Evolutionary conservation across 257 asterid genomes (phyloP).

Genomic region (Anisodus acutangulus): DNA sequence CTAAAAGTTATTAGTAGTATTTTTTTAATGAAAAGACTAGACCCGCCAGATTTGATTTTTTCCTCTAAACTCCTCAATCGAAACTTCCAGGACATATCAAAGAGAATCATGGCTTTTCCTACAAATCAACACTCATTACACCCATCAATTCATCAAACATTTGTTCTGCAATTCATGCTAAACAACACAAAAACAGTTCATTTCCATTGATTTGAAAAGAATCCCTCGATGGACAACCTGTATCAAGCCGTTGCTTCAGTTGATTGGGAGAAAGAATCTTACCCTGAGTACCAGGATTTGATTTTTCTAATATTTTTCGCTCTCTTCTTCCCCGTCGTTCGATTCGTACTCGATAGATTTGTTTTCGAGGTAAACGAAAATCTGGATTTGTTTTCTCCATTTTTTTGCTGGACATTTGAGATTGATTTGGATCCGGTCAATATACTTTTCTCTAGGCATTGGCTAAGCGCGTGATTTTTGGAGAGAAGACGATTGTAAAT

Average conservation of each 20-base stretch:
- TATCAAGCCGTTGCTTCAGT: neutral
- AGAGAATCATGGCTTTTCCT: neutral
- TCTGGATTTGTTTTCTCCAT: too few species aligned
- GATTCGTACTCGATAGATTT: constrained; percentile 37
- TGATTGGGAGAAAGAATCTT: constrained; percentile 36
- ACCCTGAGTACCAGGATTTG: constrained; percentile 36
- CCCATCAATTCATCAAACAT: neutral
- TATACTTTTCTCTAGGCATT: constrained; percentile 32
- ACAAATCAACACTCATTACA: neutral
- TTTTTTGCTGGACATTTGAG: neutral
- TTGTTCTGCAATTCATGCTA: neutral
- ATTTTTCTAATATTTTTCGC: constrained; percentile 26
- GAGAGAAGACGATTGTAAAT: neutral
- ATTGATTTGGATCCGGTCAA: neutral
- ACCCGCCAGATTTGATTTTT: constrained; percentile 31
- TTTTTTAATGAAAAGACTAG: neutral
- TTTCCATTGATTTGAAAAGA: neutral
- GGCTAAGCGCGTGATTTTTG: constrained; percentile 32
- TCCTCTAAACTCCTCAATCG: neutral
- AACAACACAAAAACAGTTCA: neutral
- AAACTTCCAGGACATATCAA: neutral
- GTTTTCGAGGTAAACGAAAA: constrained; percentile 35
- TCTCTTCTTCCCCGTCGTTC: constrained; percentile 32
- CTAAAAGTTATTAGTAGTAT: neutral
- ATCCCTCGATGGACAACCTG: constrained; percentile 6